Conservation (phyloP, 768 basidiomycete genomes). For the Clitopilus passeckerianus region DNA sequence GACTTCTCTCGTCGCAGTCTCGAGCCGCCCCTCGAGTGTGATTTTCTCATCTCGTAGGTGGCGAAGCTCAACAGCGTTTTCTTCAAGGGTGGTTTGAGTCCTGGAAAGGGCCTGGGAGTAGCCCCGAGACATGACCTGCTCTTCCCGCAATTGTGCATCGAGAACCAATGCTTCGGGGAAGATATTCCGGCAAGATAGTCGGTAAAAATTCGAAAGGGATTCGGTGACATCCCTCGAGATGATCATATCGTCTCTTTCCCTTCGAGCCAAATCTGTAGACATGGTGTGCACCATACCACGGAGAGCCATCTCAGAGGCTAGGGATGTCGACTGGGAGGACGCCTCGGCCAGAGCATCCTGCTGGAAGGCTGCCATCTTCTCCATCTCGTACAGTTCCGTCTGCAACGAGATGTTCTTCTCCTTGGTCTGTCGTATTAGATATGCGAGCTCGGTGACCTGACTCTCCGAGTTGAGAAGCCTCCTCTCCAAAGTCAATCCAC, state of each 20-base stretch:
- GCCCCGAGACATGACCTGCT: constrained; percentile 22
- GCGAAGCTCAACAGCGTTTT: constrained; percentile 36
- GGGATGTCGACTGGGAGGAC: background rate
- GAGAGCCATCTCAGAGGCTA: background rate
- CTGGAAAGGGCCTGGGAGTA: constrained; percentile 33
- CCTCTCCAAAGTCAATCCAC: constrained; percentile 52
- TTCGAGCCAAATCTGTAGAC: too few relatives aligned
- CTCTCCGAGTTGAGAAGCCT: constrained; percentile 65
- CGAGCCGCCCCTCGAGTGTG: constrained; percentile 11
- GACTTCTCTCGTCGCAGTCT: constrained; percentile 14
- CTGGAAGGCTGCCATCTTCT: constrained; percentile 8
- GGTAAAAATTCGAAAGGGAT: constrained; percentile 30
- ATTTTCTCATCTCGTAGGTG: constrained; percentile 30
- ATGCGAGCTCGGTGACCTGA: constrained; percentile 60
- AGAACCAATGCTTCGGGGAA: constrained; percentile 21
- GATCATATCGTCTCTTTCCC: background rate
- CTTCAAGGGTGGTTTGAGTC: constrained; percentile 34
- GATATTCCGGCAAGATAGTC: constrained; percentile 27
- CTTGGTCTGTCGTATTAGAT: constrained; percentile 53
- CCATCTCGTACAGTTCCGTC: constrained; percentile 24
- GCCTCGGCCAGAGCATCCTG: background rate
- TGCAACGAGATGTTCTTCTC: constrained; percentile 45
- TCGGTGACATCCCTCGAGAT: background rate
- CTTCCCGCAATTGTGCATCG: constrained; percentile 21
- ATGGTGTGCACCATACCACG: background rate